Base-by-base conservation (phyloP, 2,329 filamentous ascomycete genomes). In the Hymenoscyphus salicellus region DNA sequence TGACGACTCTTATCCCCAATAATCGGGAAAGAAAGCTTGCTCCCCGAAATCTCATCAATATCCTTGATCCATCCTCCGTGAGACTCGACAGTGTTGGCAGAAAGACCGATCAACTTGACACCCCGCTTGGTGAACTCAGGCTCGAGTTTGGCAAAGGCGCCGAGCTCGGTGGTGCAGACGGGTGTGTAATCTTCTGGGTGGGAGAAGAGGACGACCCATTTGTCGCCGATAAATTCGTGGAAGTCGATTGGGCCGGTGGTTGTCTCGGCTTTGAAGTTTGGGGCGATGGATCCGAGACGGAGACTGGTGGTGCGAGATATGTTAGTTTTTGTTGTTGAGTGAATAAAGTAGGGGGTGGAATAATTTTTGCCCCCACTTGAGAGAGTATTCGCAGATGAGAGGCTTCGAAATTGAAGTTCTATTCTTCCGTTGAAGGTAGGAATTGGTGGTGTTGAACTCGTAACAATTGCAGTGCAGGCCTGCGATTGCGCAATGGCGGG, bases 121-220 rank as follows among this genome's bases (percentile, higher is more conserved):
- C 87, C 88, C 69, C 93, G 88, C 83, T 91, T 92, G 75, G 87
- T 85, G 80, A 97, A 97, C 79, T 97, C 92, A 73, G 88, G 86
- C 82, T 92, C 88, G 69, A 97, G 84, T 81, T 93, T 95, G 72
- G 93, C 91, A 74, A 97, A 96, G 66, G 93, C 93, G 68, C 93
- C 93, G 68, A 97, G 89, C 82, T 97, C 93, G 62, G 93, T 97
- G 69, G 93, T 97, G 85, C 93, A 97, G 66, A 97, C 93, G 62
- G 93, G 93, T 1, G 93, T 97, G 84, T 91, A 97, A 80, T 97
- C 93, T 78, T 89, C 89, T 2, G 91, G 91, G 81, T 94, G 91
- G 36, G 89, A 92, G 83, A 95, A 94, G 72, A 95, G 83, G 70
- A 95, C 86, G 65, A 89, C 87, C 91, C 91, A 94, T 74, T 84